Base-by-base conservation (phyloP, 805 yeast genomes). In the Wickerhamiella australiensis region DNA sequence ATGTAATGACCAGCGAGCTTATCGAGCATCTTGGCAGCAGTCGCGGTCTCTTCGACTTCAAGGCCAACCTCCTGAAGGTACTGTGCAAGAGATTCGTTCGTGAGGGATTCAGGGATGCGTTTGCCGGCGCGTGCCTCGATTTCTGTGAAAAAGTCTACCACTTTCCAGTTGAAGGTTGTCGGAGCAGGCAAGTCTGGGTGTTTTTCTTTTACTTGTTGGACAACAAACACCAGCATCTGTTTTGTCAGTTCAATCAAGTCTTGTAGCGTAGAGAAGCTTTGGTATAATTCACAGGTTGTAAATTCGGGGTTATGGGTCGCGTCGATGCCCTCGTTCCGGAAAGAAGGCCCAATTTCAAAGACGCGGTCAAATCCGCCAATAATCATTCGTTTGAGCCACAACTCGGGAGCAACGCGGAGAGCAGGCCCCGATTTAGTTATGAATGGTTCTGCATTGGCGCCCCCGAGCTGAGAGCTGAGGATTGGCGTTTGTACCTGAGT, bases 291-390 rank as follows among this genome's bases (percentile, higher is more conserved):
- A 61, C 95, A 79, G 2, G 86, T 77, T 1, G 95, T 81, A 62
- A 88, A 90, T 60, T 90, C 98, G 0, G 96, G 95, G 64, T 90
- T 92, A 63, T 90, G 98, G 0, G 95, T 84, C 1, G 82, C 71
- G 62, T 90, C 98, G 25, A 90, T 72, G 5, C 96, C 95, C 66
- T 92, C 98, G 59, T 92, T 92, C 58, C 98, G 72, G 64, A 88
- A 92, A 42, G 73, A 79, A 48, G 76, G 57, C 0, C 96, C 96
- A 48, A 92, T 76, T 60, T 92, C 97, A 64, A 77, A 92, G 2
- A 92, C 80, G 56, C 76, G 78, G 56, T 88, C 94, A 59, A 88
- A 78, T 1, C 98, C 98, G 6, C 85, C 74, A 29, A 90, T 78
- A 2, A 87, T 75, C 46, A 92, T 66, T 55, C 83, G 75, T 61